phyloP scores from a whole-genome alignment of 2,329 filamentous ascomycete species.

The Fusarium nygamai region DNA sequence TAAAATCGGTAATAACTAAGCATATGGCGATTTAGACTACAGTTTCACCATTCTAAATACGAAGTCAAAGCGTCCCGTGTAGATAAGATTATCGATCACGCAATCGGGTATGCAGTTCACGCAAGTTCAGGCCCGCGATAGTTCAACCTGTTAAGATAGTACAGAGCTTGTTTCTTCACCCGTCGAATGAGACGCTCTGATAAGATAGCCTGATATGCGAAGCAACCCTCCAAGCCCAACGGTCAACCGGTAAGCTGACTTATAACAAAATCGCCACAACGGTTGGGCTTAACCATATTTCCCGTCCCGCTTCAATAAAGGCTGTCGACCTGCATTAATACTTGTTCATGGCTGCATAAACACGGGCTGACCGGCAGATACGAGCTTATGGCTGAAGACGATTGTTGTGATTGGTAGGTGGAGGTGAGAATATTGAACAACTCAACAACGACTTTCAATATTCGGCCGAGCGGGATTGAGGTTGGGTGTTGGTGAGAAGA shows the following conservation, averaged over 20 bases:
- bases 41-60: background rate
- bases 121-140: background rate
- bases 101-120: background rate
- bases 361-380: conserved; percentile 29
- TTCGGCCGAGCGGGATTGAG: background rate
- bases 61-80: background rate
- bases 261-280: background rate
- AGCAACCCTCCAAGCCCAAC: background rate
- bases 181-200: background rate
- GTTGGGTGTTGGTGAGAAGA: background rate
- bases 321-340: conserved; percentile 25
- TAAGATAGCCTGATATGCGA: background rate
- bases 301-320: conserved; percentile 32
- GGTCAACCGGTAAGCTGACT: conserved; percentile 15
- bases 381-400: conserved; percentile 31
- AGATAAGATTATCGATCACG: background rate
- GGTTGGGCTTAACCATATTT: background rate
- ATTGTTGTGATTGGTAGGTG: background rate
- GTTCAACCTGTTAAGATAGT: background rate
- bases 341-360: conserved; percentile 13
- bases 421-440: background rate
- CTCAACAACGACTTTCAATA: background rate
- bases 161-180: background rate
- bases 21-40: background rate
- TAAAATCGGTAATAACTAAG: too few relatives aligned